These are phyloP conservation scores for Penicillium olsonii DNA, from an alignment of 2,329 filamentous ascomycete species.

Conservation along the genomic window DNA sequence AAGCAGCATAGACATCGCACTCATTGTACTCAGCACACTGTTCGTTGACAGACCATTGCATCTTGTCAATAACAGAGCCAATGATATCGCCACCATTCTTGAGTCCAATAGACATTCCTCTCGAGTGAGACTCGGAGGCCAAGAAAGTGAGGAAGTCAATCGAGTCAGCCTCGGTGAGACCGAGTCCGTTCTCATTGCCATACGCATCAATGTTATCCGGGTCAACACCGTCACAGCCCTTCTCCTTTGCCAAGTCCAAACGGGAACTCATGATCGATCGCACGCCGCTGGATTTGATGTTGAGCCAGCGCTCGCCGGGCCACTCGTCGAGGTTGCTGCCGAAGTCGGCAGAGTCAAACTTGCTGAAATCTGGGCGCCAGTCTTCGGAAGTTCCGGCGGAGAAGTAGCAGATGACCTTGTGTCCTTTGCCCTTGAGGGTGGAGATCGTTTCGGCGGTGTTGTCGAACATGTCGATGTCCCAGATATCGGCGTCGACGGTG, in stretches of 20 bases:
- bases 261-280: constrained; percentile 64
- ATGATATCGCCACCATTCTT: constrained; percentile 70
- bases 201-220: constrained; percentile 72
- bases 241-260: constrained; percentile 59
- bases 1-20: constrained; percentile 59
- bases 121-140: constrained; percentile 53
- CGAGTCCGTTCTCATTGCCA: constrained; percentile 65
- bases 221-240: constrained; percentile 69
- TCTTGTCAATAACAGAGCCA: constrained; percentile 48
- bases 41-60: constrained; percentile 71
- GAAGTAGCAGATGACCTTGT: constrained; percentile 74
- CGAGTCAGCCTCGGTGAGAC: constrained; percentile 59
- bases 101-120: constrained; percentile 64
- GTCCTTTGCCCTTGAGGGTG: constrained; percentile 52
- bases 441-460: constrained; percentile 51
- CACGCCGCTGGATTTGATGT: constrained; percentile 59
- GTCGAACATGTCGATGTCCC: constrained; percentile 63
- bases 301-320: constrained; percentile 68
- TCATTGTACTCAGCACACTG: constrained; percentile 65
- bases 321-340: constrained; percentile 64
- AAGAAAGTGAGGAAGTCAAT: constrained; percentile 64
- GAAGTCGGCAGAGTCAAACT: constrained; percentile 59
- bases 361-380: constrained; percentile 58
- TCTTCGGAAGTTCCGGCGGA: constrained; percentile 69
- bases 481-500: constrained; percentile 56